Evolutionary conservation across 352 stramenopile species (phyloP).

Genomic region (Phytophthora brassicae): DNA sequence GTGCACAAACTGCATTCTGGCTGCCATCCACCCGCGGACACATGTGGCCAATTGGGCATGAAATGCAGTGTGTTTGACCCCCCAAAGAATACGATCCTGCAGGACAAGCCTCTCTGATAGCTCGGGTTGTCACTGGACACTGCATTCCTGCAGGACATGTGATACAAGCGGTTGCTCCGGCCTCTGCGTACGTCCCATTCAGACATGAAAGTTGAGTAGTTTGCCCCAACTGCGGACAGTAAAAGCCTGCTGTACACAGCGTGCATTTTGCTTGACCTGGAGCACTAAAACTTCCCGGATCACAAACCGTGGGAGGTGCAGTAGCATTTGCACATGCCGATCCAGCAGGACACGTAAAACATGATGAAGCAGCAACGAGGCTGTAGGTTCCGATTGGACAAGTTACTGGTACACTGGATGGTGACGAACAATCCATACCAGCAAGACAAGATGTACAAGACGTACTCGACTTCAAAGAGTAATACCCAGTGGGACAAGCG

Average conservation of each 20-base stretch:
- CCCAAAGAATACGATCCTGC: slow-evolving; percentile 67
- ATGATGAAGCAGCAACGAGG: slow-evolving; percentile 34
- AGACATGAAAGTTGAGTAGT: slow-evolving; percentile 49
- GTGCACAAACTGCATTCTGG: slow-evolving; percentile 44
- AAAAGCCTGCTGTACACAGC: slow-evolving; percentile 53
- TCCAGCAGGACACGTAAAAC: slow-evolving; percentile 45
- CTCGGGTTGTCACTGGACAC: slow-evolving; percentile 49
- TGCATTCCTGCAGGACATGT: slow-evolving; percentile 59
- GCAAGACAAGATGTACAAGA: slow-evolving; percentile 43
- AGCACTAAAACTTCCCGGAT: slow-evolving; percentile 52
- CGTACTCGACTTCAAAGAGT: slow-evolving; percentile 40
- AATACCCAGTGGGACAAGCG: slow-evolving; percentile 43
- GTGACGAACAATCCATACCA: slow-evolving; percentile 54
- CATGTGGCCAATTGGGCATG: slow-evolving; percentile 50
- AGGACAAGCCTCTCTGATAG: slow-evolving; percentile 42
- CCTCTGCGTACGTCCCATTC: slow-evolving; percentile 50
- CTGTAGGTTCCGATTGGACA: slow-evolving; percentile 56
- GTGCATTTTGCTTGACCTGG: slow-evolving; percentile 53
- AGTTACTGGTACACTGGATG: slow-evolving; percentile 28
- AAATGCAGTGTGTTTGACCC: slow-evolving; percentile 47
- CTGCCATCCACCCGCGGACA: slow-evolving; percentile 54
- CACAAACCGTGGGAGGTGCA: slow-evolving; percentile 38
- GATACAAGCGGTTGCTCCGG: slow-evolving; percentile 46
- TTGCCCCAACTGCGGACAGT: slow-evolving; percentile 52
- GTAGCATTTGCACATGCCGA: slow-evolving; percentile 36